Evolutionary conservation across 352 stramenopile species (phyloP), one percentile per base, ranked within the genome.

Genomic region (Pythium pyrilobum): DNA sequence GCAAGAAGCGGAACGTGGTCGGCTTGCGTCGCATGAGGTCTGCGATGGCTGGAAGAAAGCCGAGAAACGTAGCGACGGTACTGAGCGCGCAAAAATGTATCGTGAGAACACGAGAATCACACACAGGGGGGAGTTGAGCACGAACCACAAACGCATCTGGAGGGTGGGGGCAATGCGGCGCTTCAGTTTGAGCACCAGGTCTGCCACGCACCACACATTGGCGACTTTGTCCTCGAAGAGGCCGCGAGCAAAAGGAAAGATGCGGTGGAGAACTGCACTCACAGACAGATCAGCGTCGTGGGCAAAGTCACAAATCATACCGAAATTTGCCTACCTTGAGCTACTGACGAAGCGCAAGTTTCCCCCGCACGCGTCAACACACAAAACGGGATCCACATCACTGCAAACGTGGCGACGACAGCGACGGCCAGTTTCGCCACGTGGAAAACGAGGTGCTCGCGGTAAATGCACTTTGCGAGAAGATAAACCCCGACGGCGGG

Each of bases 201-300:
- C 93, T 38, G 94, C 58, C 12, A 94, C 85, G 66, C 91, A 99
- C 96, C 95, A 99, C 38, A 98, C 70, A 65, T 98, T 98, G 23
- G 95, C 80, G 11, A 99, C 97, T 63, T 99, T 99, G 62, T 98
- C 96, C 77, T 99, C 97, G 70, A 99, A 99, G 31, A 99, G 64
- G 8, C 97, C 96, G 18, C 97, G 78, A 16, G 86, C 72, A 56
- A 99, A 96, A 2, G 97, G 97, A 57, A 99, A 99, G 29, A 98
- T 86, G 21, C 97, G 87, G 42, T 84, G 77, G 3, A 98, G 18
- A 31, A 99, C 81, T 87, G 32, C 34, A 56, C 31, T 34, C 23
- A 39, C n/a, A 37, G 4, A 20, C 6, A 48, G 12, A 25, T 29
- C 42, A 45, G 7, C 28, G 40, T 3, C 4, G 5, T 47, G 25